phyloP scores from a whole-genome alignment of 2,329 filamentous ascomycete species.

The Fusarium illudens region DNA sequence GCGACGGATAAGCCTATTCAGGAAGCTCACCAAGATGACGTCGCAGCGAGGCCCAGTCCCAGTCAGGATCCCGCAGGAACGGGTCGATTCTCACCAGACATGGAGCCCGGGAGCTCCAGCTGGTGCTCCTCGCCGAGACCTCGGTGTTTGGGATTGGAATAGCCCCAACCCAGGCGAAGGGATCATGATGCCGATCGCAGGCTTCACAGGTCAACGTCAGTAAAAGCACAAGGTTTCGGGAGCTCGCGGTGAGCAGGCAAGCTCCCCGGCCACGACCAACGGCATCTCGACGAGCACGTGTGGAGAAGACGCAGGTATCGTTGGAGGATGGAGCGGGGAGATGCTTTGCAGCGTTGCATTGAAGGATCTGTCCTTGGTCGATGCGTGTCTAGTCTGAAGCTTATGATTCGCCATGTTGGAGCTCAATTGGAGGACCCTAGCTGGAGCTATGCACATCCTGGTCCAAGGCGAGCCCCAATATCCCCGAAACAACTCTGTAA shows the following conservation, averaged over 20 bases:
- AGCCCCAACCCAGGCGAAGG: conserved; percentile 12
- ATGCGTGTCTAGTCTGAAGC: conserved; percentile 32
- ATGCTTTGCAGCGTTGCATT: conserved; percentile 25
- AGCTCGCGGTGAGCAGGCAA: conserved; percentile 5
- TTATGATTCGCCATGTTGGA: conserved; percentile 37
- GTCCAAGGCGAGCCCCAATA: not conserved
- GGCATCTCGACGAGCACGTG: conserved; percentile 34
- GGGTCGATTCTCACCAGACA: conserved; percentile 13
- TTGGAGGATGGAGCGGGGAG: conserved; percentile 30
- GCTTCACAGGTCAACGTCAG: conserved; percentile 23
- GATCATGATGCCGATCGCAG: conserved; percentile 31
- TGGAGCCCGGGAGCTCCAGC: conserved; percentile 6
- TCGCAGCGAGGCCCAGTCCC: conserved; percentile 1
- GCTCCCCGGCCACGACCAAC: not conserved
- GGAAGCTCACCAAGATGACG: conserved; percentile 24
- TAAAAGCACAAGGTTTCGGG: conserved; percentile 18
- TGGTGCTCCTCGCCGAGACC: conserved; percentile 10
- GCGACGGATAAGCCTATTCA: conserved; percentile 28
- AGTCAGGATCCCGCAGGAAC: conserved; percentile 11
- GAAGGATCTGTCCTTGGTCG: conserved; percentile 11
- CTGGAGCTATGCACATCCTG: conserved; percentile 12
- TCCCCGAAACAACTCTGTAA: not conserved
- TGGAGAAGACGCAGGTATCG: conserved; percentile 26
- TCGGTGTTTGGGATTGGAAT: conserved; percentile 35
- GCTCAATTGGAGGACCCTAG: conserved; percentile 20